Evolutionary conservation across 768 basidiomycete genomes (phyloP).

Genomic region (Gyrodon lividus): DNA sequence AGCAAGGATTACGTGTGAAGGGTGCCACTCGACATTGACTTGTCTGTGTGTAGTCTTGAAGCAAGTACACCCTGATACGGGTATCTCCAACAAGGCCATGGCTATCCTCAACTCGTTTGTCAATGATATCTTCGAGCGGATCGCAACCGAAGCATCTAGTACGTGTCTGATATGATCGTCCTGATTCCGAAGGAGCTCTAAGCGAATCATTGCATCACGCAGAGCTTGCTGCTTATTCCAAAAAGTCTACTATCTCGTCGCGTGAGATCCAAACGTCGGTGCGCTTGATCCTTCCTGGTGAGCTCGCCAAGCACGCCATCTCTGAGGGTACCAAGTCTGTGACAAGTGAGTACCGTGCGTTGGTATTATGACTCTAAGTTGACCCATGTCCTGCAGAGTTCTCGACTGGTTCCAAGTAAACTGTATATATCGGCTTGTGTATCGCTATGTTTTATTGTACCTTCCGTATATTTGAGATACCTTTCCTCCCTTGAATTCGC

Average conservation of each 20-base stretch:
- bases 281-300: constrained; percentile 80
- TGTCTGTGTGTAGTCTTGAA: constrained; percentile 58
- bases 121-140: constrained; percentile 82
- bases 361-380: not conserved
- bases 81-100: constrained; percentile 91
- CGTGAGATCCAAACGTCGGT: constrained; percentile 88
- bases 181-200: not conserved
- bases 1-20: constrained; percentile 7
- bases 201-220: not conserved
- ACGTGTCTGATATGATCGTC: constrained; percentile 21
- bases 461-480: constrained; percentile 31
- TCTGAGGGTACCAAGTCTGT: constrained; percentile 80
- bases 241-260: constrained; percentile 90
- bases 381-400: constrained; percentile 43
- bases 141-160: constrained; percentile 74
- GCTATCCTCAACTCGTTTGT: constrained; percentile 83
- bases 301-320: constrained; percentile 86
- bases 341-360: constrained; percentile 48
- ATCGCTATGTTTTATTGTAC: constrained; percentile 36
- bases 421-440: constrained; percentile 27
- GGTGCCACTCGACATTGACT: not conserved
- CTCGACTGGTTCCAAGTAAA: constrained; percentile 58
- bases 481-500: constrained; percentile 12
- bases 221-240: constrained; percentile 84
- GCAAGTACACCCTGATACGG: constrained; percentile 91